Evolutionary conservation across 2,329 filamentous ascomycete species (phyloP).

Genomic region (Calonectria fujianensis): DNA sequence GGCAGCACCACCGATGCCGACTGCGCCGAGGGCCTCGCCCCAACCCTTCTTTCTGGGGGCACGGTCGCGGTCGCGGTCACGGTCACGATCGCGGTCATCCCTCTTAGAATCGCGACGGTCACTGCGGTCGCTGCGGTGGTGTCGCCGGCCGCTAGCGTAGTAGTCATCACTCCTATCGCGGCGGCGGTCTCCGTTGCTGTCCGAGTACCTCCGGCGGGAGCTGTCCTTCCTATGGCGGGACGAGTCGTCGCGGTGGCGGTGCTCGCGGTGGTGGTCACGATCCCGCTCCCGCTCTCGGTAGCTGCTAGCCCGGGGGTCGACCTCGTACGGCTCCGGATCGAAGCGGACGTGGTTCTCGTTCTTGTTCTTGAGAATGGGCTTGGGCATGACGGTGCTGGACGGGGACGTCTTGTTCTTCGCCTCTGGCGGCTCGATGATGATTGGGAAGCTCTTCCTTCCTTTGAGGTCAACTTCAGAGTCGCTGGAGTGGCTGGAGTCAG

Average conservation of each 20-base stretch:
- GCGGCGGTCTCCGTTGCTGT: constrained; percentile 50
- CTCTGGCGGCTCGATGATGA: constrained; percentile 61
- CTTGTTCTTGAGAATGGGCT: constrained; percentile 77
- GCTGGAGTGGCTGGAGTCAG: constrained; percentile 58
- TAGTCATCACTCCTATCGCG: constrained; percentile 61
- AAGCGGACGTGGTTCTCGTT: constrained; percentile 75
- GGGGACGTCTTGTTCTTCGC: constrained; percentile 59
- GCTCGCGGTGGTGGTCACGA: constrained; percentile 38
- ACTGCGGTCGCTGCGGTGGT: constrained; percentile 61
- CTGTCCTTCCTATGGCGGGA: constrained; percentile 47
- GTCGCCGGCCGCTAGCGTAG: constrained; percentile 57
- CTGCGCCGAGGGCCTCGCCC: constrained; percentile 74
- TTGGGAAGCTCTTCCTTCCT: constrained; percentile 59
- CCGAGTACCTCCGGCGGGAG: constrained; percentile 54
- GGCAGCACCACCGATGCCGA: constrained; percentile 77
- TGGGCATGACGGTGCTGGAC: constrained; percentile 65
- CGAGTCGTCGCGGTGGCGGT: constrained; percentile 42
- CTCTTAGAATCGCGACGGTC: constrained; percentile 61
- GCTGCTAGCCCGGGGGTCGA: constrained; percentile 57
- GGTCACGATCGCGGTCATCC: constrained; percentile 59
- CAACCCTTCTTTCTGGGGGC: constrained; percentile 66
- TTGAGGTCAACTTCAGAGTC: constrained; percentile 58
- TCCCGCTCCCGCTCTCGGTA: constrained; percentile 55
- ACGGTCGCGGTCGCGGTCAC: constrained; percentile 60
- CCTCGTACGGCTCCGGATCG: constrained; percentile 68